Conservation (phyloP, 169 alveolate species). For the Plasmodium fragile region DNA sequence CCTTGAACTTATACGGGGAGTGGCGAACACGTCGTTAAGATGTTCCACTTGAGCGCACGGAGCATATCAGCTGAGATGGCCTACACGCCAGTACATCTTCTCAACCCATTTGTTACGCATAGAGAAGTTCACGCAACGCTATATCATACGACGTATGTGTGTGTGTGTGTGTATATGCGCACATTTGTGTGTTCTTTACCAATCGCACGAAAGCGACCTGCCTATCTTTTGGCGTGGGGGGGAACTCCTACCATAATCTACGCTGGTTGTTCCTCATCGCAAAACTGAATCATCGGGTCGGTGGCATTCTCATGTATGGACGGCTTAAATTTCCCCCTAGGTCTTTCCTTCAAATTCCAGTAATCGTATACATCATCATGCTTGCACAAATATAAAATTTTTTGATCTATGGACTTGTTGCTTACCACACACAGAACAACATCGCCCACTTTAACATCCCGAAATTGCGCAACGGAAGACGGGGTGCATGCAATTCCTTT, state of each 20-base stretch:
- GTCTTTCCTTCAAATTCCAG: conserved; percentile 76
- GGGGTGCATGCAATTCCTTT: conserved; percentile 82
- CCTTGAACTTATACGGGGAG: not conserved
- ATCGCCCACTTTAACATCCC: conserved; percentile 78
- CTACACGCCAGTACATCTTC: not conserved
- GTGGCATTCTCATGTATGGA: conserved; percentile 59
- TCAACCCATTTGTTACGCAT: not conserved
- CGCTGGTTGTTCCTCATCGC: conserved; percentile 52
- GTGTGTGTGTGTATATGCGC: not conserved
- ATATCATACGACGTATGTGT: not conserved
- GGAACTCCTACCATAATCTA: not conserved
- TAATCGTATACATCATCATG: conserved; percentile 76
- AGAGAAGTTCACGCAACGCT: not conserved
- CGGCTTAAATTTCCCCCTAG: conserved; percentile 75
- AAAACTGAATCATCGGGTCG: conserved; percentile 69
- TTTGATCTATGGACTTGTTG: conserved; percentile 73
- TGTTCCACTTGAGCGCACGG: not conserved
- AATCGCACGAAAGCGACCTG: not conserved
- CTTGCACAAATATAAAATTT: conserved; percentile 65
- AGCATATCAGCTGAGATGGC: not conserved
- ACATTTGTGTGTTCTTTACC: not conserved
- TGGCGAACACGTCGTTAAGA: not conserved
- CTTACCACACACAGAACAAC: conserved; percentile 74
- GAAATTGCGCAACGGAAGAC: conserved; percentile 79
- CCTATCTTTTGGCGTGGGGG: not conserved